phyloP scores from a whole-genome alignment of 306 rosid genomes.

The Medicago ruthenica region DNA sequence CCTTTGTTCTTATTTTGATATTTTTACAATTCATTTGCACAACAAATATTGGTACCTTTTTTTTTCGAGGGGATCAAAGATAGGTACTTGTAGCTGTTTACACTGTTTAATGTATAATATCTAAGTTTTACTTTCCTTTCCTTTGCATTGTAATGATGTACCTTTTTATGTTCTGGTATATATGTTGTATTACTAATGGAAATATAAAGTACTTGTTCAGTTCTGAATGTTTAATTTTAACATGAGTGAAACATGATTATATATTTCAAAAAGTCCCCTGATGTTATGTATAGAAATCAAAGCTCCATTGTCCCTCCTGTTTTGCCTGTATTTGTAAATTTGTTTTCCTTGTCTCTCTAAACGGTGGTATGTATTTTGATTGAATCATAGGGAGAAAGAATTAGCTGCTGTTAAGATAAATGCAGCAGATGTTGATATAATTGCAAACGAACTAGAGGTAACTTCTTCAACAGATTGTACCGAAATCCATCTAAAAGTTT shows the following conservation, averaged over 20 bases:
- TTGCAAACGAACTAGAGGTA: slow-evolving; percentile 90
- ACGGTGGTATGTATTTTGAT: slow-evolving; percentile 8
- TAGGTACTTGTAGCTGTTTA: slow-evolving; percentile 10
- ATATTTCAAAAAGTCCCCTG: background rate
- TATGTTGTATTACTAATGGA: slow-evolving; percentile 11
- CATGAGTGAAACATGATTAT: slow-evolving; percentile 1
- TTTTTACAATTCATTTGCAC: slow-evolving; percentile 1
- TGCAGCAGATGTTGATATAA: slow-evolving; percentile 83
- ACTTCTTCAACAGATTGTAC: slow-evolving; percentile 19
- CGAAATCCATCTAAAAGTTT: slow-evolving; percentile 9
- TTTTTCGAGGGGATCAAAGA: no score
- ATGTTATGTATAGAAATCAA: background rate
- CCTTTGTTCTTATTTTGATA: background rate
- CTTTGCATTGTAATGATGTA: background rate
- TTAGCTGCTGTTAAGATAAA: slow-evolving; percentile 91
- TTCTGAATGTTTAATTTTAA: background rate
- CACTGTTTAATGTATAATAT: slow-evolving; percentile 1
- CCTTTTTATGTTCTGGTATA: slow-evolving; percentile 2
- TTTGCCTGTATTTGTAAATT: background rate
- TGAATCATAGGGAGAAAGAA: slow-evolving; percentile 77
- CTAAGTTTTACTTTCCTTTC: slow-evolving; percentile 16
- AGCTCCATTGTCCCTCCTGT: background rate
- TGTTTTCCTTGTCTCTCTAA: slow-evolving; percentile 11
- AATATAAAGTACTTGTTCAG: slow-evolving; percentile 1
- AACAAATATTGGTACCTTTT: slow-evolving; percentile 1